phyloP scores from a whole-genome alignment of 2,329 filamentous ascomycete species.

The Colletotrichum lupini region DNA sequence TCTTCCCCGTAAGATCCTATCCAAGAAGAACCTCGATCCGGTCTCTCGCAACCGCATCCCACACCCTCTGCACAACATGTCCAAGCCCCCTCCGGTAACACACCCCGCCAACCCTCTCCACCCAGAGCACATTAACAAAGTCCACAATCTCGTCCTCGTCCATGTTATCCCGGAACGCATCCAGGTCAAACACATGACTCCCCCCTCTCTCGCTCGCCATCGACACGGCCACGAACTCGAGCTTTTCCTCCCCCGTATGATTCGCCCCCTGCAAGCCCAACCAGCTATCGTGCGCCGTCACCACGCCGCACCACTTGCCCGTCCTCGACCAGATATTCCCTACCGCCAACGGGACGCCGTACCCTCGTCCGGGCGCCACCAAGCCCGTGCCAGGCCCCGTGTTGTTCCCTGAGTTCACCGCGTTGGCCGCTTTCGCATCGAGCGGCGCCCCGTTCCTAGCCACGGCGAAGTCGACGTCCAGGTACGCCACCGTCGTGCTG shows the following conservation, averaged over 20 bases:
- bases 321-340: conserved; percentile 53
- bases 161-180: conserved; percentile 53
- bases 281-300: conserved; percentile 58
- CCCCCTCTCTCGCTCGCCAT: conserved; percentile 50
- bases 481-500: conserved; percentile 49
- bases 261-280: conserved; percentile 58
- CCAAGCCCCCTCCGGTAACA: conserved; percentile 55
- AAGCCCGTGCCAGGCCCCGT: conserved; percentile 37
- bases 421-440: conserved; percentile 41
- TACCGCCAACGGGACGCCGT: conserved; percentile 50
- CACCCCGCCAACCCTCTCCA: conserved; percentile 56
- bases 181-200: conserved; percentile 42
- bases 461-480: conserved; percentile 53
- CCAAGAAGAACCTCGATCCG: conserved; percentile 55
- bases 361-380: conserved; percentile 18
- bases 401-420: conserved; percentile 12
- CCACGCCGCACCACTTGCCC: conserved; percentile 53
- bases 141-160: conserved; percentile 55
- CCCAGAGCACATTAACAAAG: conserved; percentile 59
- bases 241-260: conserved; percentile 52
- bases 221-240: conserved; percentile 57
- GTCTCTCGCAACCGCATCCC: conserved; percentile 53
- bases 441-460: conserved; percentile 41
- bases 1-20: conserved; percentile 43
- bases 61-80: conserved; percentile 53